Evolutionary conservation across 176 grass and related monocot species (phyloP).

Genomic region (Zoysia japonica): DNA sequence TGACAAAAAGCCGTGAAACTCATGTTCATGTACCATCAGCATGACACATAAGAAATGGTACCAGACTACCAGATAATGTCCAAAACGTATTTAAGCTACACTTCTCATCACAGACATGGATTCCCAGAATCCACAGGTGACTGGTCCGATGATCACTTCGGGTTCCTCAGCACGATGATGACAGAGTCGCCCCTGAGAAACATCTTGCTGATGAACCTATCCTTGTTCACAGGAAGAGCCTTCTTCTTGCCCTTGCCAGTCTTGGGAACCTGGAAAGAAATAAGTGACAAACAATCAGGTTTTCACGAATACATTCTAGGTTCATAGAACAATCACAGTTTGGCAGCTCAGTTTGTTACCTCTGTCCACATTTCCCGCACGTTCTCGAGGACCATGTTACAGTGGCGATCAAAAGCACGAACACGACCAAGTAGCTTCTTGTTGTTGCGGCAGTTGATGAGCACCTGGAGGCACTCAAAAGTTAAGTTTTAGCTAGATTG

Average conservation of each 20-base stretch:
- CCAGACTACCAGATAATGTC: constrained; percentile 6
- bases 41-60: not conserved
- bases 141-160: constrained; percentile 36
- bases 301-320: not conserved
- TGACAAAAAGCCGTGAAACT: not conserved
- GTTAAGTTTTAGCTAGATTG: not conserved
- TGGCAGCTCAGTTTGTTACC: constrained; percentile 37
- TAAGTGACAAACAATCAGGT: not conserved
- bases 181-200: constrained; percentile 77
- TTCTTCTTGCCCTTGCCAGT: constrained; percentile 86
- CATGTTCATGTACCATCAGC: not conserved
- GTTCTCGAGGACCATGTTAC: constrained; percentile 87
- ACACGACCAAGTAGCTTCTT: constrained; percentile 71
- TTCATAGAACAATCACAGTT: not conserved
- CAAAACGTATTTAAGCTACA: constrained; percentile 18
- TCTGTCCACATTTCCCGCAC: constrained; percentile 84
- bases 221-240: constrained; percentile 75
- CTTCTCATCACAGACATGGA: not conserved
- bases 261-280: constrained; percentile 62
- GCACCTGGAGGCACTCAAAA: constrained; percentile 42
- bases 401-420: constrained; percentile 80
- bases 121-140: not conserved
- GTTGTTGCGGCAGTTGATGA: constrained; percentile 83
- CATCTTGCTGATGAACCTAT: constrained; percentile 86
- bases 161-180: constrained; percentile 78